These are phyloP conservation scores for Penicillium nordicum DNA, from an alignment of 2,329 filamentous ascomycete species.

Conservation along the genomic window DNA sequence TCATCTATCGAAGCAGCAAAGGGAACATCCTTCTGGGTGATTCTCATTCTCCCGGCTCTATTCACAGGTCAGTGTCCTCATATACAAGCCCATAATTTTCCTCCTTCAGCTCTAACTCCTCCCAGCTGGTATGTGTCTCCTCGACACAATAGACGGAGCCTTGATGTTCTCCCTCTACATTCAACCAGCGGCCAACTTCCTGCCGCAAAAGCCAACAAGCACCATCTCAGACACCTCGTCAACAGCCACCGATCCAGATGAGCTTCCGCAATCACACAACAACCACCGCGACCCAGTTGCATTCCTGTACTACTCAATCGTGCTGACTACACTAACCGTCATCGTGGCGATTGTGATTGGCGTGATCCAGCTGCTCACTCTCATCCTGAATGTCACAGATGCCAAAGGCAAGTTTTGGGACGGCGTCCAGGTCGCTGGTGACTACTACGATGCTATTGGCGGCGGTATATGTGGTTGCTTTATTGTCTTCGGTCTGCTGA, in stretches of 20 bases:
- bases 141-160: slow-evolving; percentile 89
- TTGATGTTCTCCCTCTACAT: slow-evolving; percentile 95
- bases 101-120: background rate
- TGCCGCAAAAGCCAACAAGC: slow-evolving; percentile 28
- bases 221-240: slow-evolving; percentile 15
- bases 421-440: slow-evolving; percentile 70
- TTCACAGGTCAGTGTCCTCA: slow-evolving; percentile 66
- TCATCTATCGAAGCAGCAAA: slow-evolving; percentile 79
- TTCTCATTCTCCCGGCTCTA: slow-evolving; percentile 82
- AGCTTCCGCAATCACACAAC: slow-evolving; percentile 22
- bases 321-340: slow-evolving; percentile 79
- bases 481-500: slow-evolving; percentile 69
- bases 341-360: slow-evolving; percentile 83
- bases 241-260: slow-evolving; percentile 13
- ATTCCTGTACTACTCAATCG: slow-evolving; percentile 89
- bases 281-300: slow-evolving; percentile 76
- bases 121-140: slow-evolving; percentile 83
- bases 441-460: slow-evolving; percentile 82
- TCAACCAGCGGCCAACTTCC: slow-evolving; percentile 43
- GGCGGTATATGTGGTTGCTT: slow-evolving; percentile 85
- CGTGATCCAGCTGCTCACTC: slow-evolving; percentile 73
- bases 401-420: slow-evolving; percentile 84
- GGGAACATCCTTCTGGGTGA: slow-evolving; percentile 90
- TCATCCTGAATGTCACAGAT: slow-evolving; percentile 72
- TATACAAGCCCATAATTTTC: background rate